Percentiles rank a stretch among this genome's conserved stretches.
Evolutionary conservation across 140 eudicot species (phyloP).

Genomic region (Anethum foeniculum): DNA sequence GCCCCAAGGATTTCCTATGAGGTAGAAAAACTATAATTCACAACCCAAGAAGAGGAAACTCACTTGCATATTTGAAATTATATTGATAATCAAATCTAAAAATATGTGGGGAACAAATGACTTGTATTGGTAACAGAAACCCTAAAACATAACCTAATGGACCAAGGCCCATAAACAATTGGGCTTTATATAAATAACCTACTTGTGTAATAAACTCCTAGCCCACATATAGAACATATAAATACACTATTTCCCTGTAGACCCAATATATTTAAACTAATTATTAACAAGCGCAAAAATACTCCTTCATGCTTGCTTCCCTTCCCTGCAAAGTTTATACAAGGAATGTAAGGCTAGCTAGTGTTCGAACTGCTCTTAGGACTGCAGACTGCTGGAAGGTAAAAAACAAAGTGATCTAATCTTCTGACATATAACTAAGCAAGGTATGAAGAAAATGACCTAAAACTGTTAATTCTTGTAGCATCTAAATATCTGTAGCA

Average conservation of each 20-base stretch:
- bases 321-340: neutral
- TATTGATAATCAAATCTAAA: neutral
- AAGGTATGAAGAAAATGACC: neutral
- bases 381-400: neutral
- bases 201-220: neutral
- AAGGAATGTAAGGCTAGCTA: neutral
- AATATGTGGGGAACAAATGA: neutral
- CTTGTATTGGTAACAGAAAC: neutral
- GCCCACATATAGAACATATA: neutral
- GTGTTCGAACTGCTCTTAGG: neutral
- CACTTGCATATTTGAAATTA: too few relatives aligned
- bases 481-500: neutral
- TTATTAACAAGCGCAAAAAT: neutral
- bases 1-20: neutral
- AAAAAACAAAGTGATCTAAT: neutral
- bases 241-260: neutral
- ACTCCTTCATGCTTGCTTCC: neutral
- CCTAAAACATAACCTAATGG: neutral
- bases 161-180: neutral
- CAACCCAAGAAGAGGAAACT: neutral
- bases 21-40: neutral
- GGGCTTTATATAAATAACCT: neutral
- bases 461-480: neutral
- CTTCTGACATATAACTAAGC: neutral
- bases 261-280: too few relatives aligned